A percentile compares a stretch with the other conserved stretches of the same genome.
Conservation (phyloP, 2,329 filamentous ascomycete genomes). For the Beauveria rudraprayagi region DNA sequence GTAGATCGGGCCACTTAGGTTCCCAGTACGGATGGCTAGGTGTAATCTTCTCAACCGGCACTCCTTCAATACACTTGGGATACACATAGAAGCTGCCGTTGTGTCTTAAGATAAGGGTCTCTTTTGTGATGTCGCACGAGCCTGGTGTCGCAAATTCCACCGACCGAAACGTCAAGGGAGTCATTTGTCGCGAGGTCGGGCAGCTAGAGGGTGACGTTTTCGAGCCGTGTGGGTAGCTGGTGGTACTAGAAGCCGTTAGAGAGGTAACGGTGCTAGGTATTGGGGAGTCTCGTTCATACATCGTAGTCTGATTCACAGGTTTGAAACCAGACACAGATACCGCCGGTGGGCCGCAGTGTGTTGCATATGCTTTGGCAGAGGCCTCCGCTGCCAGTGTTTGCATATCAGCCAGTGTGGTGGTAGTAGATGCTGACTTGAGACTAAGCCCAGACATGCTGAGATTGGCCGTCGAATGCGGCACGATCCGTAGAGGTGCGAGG, state of each 20-base stretch:
- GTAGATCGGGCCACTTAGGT: slow-evolving; percentile 40
- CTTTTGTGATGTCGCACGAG: slow-evolving; percentile 34
- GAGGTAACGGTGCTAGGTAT: neutral
- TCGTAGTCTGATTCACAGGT: neutral
- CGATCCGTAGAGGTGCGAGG: neutral
- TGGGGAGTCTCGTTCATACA: neutral
- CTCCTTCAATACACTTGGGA: slow-evolving; percentile 25
- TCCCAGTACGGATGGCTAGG: slow-evolving; percentile 46
- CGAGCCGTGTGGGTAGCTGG: neutral
- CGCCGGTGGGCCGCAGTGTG: neutral
- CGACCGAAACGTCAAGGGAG: neutral
- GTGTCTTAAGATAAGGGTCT: slow-evolving; percentile 37
- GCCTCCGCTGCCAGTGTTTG: neutral
- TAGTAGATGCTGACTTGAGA: neutral
- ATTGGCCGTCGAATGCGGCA: neutral
- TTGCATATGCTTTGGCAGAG: neutral
- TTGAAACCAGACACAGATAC: neutral
- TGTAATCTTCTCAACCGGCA: slow-evolving; percentile 8
- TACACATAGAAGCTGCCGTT: slow-evolving; percentile 42
- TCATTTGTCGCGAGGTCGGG: neutral
- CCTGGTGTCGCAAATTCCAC: neutral
- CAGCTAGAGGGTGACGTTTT: neutral
- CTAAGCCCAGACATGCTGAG: neutral
- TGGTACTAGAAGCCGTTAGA: neutral
- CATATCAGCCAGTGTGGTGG: neutral